phyloP scores from a whole-genome alignment of 768 basidiomycete genomes.

The Porphyrellus cyaneotinctus region DNA sequence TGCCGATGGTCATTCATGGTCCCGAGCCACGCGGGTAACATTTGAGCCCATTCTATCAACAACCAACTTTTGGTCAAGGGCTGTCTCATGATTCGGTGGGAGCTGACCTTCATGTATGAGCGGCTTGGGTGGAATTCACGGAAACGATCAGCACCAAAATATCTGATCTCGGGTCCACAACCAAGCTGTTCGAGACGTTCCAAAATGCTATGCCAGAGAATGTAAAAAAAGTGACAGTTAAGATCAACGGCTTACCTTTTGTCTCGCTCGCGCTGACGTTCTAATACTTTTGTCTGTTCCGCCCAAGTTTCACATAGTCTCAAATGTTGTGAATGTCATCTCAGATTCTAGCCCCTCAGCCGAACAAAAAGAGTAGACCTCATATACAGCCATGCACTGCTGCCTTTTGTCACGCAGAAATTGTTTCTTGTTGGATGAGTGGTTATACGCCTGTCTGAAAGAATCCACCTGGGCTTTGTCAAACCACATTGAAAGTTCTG shows the following conservation, averaged over 20 bases:
- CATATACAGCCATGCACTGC: not conserved
- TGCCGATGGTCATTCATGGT: not conserved
- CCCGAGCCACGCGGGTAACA: not conserved
- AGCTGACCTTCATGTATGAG: not conserved
- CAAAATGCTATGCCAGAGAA: not conserved
- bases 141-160: not conserved
- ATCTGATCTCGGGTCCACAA: not conserved
- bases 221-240: not conserved
- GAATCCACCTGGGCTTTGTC: not conserved
- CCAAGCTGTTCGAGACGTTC: not conserved
- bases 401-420: not conserved
- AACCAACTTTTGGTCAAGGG: not conserved
- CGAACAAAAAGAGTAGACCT: not conserved
- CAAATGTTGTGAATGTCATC: not conserved
- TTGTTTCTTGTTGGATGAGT: not conserved
- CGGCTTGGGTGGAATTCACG: not conserved
- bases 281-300: not conserved
- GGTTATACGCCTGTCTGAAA: not conserved
- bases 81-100: not conserved
- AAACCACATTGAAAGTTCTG: not conserved
- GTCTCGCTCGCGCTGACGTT: not conserved
- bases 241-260: not conserved
- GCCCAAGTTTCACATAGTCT: not conserved
- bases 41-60: conserved; percentile 1
- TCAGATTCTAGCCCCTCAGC: not conserved